Evolutionary conservation across 305 asterid genomes (phyloP).

Genomic region (Ilex paraguariensis): DNA sequence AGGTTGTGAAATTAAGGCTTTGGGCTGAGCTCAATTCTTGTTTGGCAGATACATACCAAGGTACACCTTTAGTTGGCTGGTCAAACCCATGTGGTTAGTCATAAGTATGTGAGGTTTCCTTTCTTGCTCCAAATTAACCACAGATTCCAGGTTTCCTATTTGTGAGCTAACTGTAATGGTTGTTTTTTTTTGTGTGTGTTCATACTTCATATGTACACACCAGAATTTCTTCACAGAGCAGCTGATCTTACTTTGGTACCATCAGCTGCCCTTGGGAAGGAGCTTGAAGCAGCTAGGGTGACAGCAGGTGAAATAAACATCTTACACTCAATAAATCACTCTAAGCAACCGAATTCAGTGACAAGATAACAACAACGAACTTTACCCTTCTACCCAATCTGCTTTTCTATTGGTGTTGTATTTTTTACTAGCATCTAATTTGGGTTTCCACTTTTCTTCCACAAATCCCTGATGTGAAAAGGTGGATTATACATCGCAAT

Average conservation of each 20-base stretch:
- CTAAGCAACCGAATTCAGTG: too few species aligned
- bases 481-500: too few species aligned
- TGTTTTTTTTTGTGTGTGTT: too few species aligned
- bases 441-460: too few species aligned
- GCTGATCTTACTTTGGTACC: conserved; percentile 98
- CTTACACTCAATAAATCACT: too few species aligned
- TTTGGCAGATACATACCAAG: conserved; percentile 88
- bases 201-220: not conserved
- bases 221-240: conserved; percentile 95
- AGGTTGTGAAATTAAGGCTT: not conserved
- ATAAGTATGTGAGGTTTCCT: conserved; percentile 53
- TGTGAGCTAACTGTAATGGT: not conserved
- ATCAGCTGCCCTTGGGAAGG: conserved; percentile 95
- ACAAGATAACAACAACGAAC: too few species aligned
- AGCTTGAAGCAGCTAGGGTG: conserved; percentile 75
- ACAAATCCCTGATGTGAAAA: too few species aligned
- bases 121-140: not conserved
- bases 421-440: too few species aligned
- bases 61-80: conserved; percentile 97
- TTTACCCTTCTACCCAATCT: too few species aligned
- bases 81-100: conserved; percentile 92
- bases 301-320: conserved; percentile 50
- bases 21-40: conserved; percentile 20
- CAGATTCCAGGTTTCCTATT: not conserved
- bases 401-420: too few species aligned